A percentile compares a stretch with the other conserved stretches of the same genome.
These are phyloP conservation scores for Saprolegnia diclina DNA, from an alignment of 352 stramenopile genomes.

Conservation along the genomic window DNA sequence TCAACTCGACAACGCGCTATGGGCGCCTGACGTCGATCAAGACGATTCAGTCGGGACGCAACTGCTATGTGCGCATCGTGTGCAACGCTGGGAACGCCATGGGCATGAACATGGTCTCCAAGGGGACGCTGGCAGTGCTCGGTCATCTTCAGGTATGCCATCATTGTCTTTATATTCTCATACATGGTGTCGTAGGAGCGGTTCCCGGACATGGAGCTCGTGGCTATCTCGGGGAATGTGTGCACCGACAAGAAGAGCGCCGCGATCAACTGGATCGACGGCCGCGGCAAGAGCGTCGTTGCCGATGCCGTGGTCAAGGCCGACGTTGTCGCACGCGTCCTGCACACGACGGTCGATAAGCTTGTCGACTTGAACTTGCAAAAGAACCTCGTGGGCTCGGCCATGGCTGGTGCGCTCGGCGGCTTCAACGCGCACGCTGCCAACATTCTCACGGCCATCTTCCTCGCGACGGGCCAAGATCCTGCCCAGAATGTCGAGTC, in stretches of 20 bases:
- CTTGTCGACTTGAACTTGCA: conserved; percentile 84
- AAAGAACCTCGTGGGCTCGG: conserved; percentile 89
- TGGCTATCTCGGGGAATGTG: conserved; percentile 88
- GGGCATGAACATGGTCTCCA: conserved; percentile 94
- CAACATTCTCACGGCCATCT: conserved; percentile 91
- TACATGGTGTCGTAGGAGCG: conserved; percentile 20
- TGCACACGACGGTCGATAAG: conserved; percentile 81
- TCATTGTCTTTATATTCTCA: neutral
- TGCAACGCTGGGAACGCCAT: conserved; percentile 90
- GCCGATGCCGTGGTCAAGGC: conserved; percentile 78
- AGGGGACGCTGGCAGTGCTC: conserved; percentile 79
- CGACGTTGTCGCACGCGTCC: conserved; percentile 58
- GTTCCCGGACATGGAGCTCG: conserved; percentile 65
- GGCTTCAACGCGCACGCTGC: conserved; percentile 89
- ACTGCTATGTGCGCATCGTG: conserved; percentile 83
- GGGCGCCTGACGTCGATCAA: conserved; percentile 66
- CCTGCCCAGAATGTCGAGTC: conserved; percentile 89
- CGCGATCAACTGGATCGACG: conserved; percentile 90
- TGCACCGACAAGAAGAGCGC: conserved; percentile 92
- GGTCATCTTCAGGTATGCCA: neutral
- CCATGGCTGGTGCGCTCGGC: conserved; percentile 81
- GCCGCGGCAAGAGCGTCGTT: conserved; percentile 84
- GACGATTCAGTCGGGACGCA: conserved; percentile 73
- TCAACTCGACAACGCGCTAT: conserved; percentile 87
- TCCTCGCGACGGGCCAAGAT: conserved; percentile 89